Evolutionary conservation across 768 basidiomycete genomes (phyloP), one percentile per base, ranked within the genome.

Genomic region (Tylopilus plumbeoviolaceoides): DNA sequence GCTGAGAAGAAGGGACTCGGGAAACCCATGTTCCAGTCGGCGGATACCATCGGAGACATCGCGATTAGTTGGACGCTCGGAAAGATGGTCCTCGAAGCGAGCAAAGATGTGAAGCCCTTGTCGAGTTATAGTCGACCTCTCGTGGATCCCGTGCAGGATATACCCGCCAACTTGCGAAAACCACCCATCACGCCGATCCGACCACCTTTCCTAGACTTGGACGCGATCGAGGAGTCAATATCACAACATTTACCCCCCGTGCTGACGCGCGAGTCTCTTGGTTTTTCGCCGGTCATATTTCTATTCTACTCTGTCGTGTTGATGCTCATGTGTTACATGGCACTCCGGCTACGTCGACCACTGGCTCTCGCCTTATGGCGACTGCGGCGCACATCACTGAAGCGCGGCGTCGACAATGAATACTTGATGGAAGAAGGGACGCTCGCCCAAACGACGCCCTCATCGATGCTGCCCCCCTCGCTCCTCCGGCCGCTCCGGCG

Each of bases 31-130:
- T 98, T 99, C 72, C 97, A 98, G 70, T 91, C 87, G 38, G 74
- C 95, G 71, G 92, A 98, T 67, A 81, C 84, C n/a, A 88, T 99
- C 28, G 87, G 84, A 33, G 91, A 89, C 63, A 91, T 95, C 36
- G 92, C 94, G 41, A 92, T 99, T 63, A 92, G 84, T 62, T 99
- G 97, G 97, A 98, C 97, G 5, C 77, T 98, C 31, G 97, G 97
- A 25, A 98, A 98, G 70, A 98, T 98, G 95, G 95, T 98, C 0
- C 79, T 98, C 25, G 95, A 98, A 71, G 97, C 97, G 25, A 93
- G 91, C 73, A 90, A 89, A 57, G 89, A 90, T 66, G 81, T 93
- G 7, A 80, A 81, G 4, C 66, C 78, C 7, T 70, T 76, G 40
- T 67, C 70, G 12, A 75, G 75, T 49, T 61, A 72, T 4, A 70